These are phyloP conservation scores for Lomentospora prolificans DNA, from an alignment of 2,329 filamentous ascomycete species.

Conservation along the genomic window DNA sequence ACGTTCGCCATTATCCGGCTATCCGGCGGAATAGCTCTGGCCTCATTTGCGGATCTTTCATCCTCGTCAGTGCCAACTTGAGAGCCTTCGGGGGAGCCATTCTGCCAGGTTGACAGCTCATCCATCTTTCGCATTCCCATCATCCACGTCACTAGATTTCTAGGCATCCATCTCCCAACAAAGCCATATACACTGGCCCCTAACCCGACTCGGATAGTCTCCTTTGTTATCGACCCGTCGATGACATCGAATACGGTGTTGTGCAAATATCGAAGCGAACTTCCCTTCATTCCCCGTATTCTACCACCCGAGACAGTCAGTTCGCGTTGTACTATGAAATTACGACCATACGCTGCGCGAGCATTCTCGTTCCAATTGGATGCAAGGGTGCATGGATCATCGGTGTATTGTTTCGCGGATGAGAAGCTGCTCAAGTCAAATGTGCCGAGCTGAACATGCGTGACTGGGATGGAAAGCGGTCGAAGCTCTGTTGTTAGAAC, in stretches of 20 bases:
- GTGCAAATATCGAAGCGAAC: conserved; percentile 68
- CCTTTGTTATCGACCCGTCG: conserved; percentile 49
- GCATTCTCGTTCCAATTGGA: conserved; percentile 55
- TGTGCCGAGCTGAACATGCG: conserved; percentile 82
- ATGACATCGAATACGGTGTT: conserved; percentile 86
- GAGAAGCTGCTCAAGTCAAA: conserved; percentile 71
- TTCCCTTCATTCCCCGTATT: conserved; percentile 54
- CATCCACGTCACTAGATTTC: conserved; percentile 80
- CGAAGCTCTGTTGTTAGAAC: conserved; percentile 71
- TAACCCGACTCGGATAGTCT: conserved; percentile 69
- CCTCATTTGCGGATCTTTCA: conserved; percentile 31
- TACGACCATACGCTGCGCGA: conserved; percentile 50
- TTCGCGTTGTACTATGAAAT: conserved; percentile 46
- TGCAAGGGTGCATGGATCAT: conserved; percentile 27
- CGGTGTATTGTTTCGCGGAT: conserved; percentile 20
- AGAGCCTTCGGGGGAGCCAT: conserved; percentile 26
- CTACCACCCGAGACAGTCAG: conserved; percentile 47
- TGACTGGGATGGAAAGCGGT: conserved; percentile 66
- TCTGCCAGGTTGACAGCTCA: conserved; percentile 45
- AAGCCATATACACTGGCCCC: conserved; percentile 79
- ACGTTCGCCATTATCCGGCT: conserved; percentile 20
- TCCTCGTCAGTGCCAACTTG: conserved; percentile 25
- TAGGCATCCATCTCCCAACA: conserved; percentile 71
- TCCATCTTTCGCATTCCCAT: conserved; percentile 64
- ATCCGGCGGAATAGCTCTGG: conserved; percentile 37